A percentile compares a stretch with the other conserved stretches of the same genome.
These are phyloP conservation scores for Apiospora malaysiana DNA, from an alignment of 2,329 filamentous ascomycete species.

Conservation along the genomic window DNA sequence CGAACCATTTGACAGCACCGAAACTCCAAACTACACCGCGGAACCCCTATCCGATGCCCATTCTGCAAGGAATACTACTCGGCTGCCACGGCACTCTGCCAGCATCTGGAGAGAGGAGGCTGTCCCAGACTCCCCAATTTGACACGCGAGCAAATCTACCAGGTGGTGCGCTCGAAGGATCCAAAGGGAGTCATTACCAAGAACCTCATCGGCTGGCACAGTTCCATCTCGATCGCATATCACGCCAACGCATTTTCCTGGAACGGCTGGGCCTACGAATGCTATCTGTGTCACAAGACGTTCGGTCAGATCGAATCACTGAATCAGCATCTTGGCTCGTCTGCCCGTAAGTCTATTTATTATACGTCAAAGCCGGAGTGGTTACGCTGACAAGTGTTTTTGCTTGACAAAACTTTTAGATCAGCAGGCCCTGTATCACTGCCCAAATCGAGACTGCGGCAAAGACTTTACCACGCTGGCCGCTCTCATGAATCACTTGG, in stretches of 20 bases:
- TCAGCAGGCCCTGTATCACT: conserved; percentile 47
- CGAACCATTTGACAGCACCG: conserved; percentile 52
- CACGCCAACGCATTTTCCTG: conserved; percentile 54
- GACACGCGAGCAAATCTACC: conserved; percentile 54
- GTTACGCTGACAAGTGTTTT: not conserved
- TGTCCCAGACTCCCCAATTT: conserved; percentile 53
- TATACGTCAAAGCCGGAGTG: not conserved
- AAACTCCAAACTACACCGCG: conserved; percentile 56
- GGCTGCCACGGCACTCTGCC: conserved; percentile 57
- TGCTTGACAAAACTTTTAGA: conserved; percentile 36
- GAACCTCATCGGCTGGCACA: conserved; percentile 53
- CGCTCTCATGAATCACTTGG: conserved; percentile 48
- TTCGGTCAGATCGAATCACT: conserved; percentile 47
- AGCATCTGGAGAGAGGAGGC: conserved; percentile 62
- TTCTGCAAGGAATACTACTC: conserved; percentile 56
- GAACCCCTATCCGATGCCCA: conserved; percentile 53
- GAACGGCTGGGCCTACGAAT: conserved; percentile 55
- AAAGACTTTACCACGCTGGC: conserved; percentile 48
- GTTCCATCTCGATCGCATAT: conserved; percentile 43
- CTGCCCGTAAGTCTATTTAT: conserved; percentile 47
- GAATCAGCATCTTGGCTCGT: conserved; percentile 60
- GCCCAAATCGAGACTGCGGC: conserved; percentile 42
- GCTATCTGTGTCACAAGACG: conserved; percentile 56
- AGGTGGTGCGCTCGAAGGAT: conserved; percentile 52
- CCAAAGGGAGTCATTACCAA: conserved; percentile 55